phyloP scores from a whole-genome alignment of 140 eudicot genomes.

The Senecio squalidus region DNA sequence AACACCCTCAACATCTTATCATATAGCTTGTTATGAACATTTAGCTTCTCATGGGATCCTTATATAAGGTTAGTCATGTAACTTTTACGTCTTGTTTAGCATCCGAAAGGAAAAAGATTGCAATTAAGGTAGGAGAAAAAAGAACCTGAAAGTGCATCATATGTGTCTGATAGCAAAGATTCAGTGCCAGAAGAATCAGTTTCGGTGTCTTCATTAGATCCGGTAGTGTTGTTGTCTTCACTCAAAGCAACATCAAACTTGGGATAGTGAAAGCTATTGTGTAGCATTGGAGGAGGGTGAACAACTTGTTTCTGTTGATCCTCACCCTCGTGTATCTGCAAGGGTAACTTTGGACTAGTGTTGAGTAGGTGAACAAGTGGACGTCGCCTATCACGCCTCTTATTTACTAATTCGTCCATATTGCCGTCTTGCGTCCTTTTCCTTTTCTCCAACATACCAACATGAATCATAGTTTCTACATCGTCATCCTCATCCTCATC shows the following conservation, averaged over 20 bases:
- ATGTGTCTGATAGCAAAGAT: slow-evolving; percentile 68
- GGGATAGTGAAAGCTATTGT: slow-evolving; percentile 24
- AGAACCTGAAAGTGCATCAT: slow-evolving; percentile 66
- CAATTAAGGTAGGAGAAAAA: neutral
- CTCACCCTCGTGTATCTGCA: slow-evolving; percentile 35
- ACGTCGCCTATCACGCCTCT: slow-evolving; percentile 57
- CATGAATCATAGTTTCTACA: slow-evolving; percentile 22
- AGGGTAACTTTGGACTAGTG: slow-evolving; percentile 37
- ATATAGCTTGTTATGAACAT: no score
- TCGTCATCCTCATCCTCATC: neutral
- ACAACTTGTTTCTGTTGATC: slow-evolving; percentile 30
- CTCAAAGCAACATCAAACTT: slow-evolving; percentile 37
- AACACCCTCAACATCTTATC: no score
- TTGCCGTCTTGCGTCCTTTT: slow-evolving; percentile 38
- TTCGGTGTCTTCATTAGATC: slow-evolving; percentile 92
- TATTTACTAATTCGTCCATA: slow-evolving; percentile 40
- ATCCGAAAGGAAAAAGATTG: neutral
- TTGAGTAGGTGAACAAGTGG: slow-evolving; percentile 60
- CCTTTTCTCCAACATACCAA: slow-evolving; percentile 30
- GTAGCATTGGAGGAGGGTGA: no score
- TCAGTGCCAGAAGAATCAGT: slow-evolving; percentile 89
- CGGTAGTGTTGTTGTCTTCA: slow-evolving; percentile 55
- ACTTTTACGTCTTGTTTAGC: no score
- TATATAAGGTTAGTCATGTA: no score
- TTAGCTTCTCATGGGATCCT: no score